Conservation (phyloP, 106 monocot genomes). For the Cymbidium sinense region DNA sequence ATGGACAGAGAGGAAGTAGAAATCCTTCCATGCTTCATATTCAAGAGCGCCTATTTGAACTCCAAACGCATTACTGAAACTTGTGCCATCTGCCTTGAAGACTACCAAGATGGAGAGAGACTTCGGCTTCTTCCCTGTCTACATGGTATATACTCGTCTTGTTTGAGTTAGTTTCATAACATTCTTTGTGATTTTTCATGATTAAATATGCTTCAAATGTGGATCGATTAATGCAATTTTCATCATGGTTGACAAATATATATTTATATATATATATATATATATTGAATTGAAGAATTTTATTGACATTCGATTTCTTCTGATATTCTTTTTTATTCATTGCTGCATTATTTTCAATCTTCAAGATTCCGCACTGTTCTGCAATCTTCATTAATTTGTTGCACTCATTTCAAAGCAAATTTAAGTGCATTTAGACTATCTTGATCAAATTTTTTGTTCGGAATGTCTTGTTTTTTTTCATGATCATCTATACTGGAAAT, state of each 20-base stretch:
- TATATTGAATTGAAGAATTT: background rate
- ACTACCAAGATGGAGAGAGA: slow-evolving; percentile 78
- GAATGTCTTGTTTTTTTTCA: background rate
- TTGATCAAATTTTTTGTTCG: background rate
- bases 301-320: too few relatives aligned
- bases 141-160: slow-evolving; percentile 47
- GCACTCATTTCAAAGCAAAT: background rate
- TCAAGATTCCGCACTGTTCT: too few relatives aligned
- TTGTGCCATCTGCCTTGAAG: slow-evolving; percentile 92
- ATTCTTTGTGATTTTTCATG: background rate
- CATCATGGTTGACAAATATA: background rate
- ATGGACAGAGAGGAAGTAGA: slow-evolving; percentile 65
- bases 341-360: too few relatives aligned
- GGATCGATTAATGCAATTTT: background rate
- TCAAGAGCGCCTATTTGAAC: slow-evolving; percentile 35
- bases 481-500: too few relatives aligned
- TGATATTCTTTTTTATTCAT: too few relatives aligned
- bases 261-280: background rate
- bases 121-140: slow-evolving; percentile 78
- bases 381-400: too few relatives aligned
- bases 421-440: background rate
- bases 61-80: slow-evolving; percentile 40
- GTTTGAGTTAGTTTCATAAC: background rate
- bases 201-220: background rate
- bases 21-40: slow-evolving; percentile 56